A percentile compares a stretch with the other conserved stretches of the same genome.
Conservation (phyloP, 768 basidiomycete genomes). For the Pulveroboletus frians region DNA sequence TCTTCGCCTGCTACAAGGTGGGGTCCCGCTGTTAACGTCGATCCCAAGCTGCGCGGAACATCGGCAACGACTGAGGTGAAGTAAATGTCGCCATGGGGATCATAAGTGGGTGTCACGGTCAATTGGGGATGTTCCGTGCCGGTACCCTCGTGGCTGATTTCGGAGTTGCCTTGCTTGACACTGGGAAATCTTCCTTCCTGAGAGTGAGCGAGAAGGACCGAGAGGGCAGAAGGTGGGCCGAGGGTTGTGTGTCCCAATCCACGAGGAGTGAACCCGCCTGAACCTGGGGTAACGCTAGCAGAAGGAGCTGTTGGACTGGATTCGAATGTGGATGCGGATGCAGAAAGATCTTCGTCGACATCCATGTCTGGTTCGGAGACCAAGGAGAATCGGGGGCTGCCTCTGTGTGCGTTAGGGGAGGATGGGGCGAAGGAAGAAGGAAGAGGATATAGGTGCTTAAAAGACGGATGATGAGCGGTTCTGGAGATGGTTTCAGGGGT, state of each 20-base stretch:
- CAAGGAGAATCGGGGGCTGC: constrained; percentile 23
- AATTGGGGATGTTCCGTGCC: constrained; percentile 1
- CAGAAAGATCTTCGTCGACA: constrained; percentile 21
- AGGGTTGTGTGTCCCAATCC: constrained; percentile 16
- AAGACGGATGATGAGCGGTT: constrained; percentile 5
- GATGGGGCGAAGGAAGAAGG: constrained; percentile 24
- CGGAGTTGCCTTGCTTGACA: not conserved
- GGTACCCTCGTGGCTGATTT: not conserved
- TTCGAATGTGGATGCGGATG: constrained; percentile 28
- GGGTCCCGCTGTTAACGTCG: not conserved
- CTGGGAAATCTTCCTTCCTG: constrained; percentile 1
- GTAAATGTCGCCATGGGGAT: not conserved
- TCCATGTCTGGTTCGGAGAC: constrained; percentile 24
- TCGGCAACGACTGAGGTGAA: constrained; percentile 2
- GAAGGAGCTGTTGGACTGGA: constrained; percentile 12
- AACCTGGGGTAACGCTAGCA: constrained; percentile 1
- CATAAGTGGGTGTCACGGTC: constrained; percentile 22
- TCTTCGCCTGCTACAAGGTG: not conserved
- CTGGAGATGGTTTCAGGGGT: constrained; percentile 22
- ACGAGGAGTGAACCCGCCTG: constrained; percentile 22
- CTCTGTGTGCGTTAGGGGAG: constrained; percentile 18
- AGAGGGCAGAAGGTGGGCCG: constrained; percentile 31
- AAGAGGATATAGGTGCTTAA: constrained; percentile 15
- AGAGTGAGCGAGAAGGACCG: constrained; percentile 32
- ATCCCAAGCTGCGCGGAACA: not conserved